Base-by-base conservation (phyloP, 208 protist genomes). In the Trypanosoma platydactyli region DNA sequence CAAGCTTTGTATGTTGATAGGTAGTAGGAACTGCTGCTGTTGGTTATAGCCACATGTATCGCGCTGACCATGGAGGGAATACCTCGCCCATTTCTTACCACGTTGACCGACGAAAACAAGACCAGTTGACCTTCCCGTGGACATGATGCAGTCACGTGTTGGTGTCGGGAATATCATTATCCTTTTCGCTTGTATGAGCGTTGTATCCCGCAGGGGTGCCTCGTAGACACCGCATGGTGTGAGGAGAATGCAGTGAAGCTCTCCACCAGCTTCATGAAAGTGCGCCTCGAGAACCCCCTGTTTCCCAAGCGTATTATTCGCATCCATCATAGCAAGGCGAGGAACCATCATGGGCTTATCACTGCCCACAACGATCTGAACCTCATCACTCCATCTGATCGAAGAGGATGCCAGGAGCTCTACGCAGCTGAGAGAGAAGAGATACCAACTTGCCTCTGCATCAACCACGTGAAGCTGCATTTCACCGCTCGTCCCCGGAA, bases 381-480 rank as follows among this genome's bases (percentile, higher is more conserved):
- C 40, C 27, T 54, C 35, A 13, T 45, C 20, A 42, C 42, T n/a
- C 63, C 35, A 45, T 24, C 40, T 49, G 50, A 84, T 82, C 1
- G 77, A 68, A 7, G 68, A 68, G 56, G 78, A 85, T 27, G 68
- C 75, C 22, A 73, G 15, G 30, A 90, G 22, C 40, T 64, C 57
- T 27, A 87, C 44, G 42, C 65, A 69, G 41, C 77, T 70, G 12
- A 95, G 51, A 4, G 78, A 48, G 24, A 95, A 60, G 7, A 80
- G 70, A 63, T 83, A 89, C 80, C 80, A 89, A 16, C 81, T 92
- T 1, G 69, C 73, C 59, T 89, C 80, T 25, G 76, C 85, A 53
- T 95, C 89, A 41, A 95, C 66, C 15, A 92, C 84, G 60, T 95
- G 86, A 27, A 80, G 62, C 18, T 69, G 64, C 24, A 50, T 60